Evolutionary conservation across 305 asterid genomes (phyloP).

Genomic region (Andrographis paniculata): DNA sequence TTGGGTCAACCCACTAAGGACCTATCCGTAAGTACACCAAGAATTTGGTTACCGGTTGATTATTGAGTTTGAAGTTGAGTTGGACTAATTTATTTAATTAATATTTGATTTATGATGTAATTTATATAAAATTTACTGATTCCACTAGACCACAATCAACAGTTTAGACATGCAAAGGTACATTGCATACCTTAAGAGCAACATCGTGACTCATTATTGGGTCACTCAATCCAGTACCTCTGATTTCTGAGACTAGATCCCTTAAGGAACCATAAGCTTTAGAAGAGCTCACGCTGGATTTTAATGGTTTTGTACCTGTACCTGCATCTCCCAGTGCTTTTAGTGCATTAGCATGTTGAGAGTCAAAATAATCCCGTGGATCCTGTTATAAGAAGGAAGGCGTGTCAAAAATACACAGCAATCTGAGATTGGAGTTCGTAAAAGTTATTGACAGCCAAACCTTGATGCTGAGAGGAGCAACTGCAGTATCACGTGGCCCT

Average conservation of each 20-base stretch:
- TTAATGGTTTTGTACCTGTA: constrained; percentile 42
- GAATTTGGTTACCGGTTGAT: too few relatives aligned
- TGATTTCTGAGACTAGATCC: constrained; percentile 42
- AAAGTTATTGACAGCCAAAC: constrained; percentile 28
- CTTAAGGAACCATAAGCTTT: constrained; percentile 65
- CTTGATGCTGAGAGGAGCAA: constrained; percentile 92
- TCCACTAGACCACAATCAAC: too few relatives aligned
- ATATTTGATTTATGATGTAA: too few relatives aligned
- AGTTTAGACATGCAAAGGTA: too few relatives aligned
- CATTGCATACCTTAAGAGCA: constrained; percentile 64
- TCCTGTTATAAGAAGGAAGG: constrained; percentile 49
- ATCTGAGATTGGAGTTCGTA: constrained; percentile 12
- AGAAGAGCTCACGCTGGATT: constrained; percentile 43
- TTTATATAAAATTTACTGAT: too few relatives aligned
- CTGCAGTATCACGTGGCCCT: constrained; percentile 80
- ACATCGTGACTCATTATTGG: constrained; percentile 63
- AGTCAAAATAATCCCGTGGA: constrained; percentile 95
- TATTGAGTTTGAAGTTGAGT: constrained; percentile 20
- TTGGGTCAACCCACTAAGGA: constrained; percentile 64
- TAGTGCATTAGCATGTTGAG: constrained; percentile 97
- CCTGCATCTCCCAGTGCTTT: constrained; percentile 59
- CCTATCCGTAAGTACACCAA: constrained; percentile 51
- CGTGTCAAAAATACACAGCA: constrained; percentile 19
- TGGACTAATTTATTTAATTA: constrained; percentile 12
- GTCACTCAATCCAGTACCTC: constrained; percentile 53